Conservation (phyloP, 2,329 filamentous ascomycete genomes). For the Pyricularia sp. region DNA sequence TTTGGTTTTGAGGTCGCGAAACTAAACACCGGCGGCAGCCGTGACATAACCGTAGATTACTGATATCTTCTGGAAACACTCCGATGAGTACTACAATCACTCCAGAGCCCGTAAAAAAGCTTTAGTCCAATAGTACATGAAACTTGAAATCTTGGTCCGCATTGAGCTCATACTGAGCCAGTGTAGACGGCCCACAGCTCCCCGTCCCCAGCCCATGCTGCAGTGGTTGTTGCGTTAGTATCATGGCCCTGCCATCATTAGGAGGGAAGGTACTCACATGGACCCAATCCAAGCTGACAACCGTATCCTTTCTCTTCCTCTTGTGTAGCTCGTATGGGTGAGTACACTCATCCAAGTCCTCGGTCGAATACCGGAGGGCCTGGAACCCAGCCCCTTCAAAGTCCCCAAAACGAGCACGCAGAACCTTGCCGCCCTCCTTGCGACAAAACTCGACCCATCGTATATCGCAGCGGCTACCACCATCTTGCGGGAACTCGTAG, state of each 20-base stretch:
- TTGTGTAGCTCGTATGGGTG: conserved; percentile 49
- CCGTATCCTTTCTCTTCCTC: conserved; percentile 32
- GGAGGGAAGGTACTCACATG: neutral
- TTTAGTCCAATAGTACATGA: conserved; percentile 29
- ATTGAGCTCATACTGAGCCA: conserved; percentile 32
- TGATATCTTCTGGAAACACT: neutral
- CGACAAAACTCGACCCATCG: conserved; percentile 40
- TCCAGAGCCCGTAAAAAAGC: neutral
- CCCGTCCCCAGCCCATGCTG: conserved; percentile 52
- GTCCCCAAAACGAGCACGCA: conserved; percentile 31
- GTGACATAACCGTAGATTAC: neutral
- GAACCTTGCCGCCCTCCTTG: conserved; percentile 14
- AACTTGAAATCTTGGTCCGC: conserved; percentile 27
- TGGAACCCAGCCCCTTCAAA: conserved; percentile 34
- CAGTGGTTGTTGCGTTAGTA: conserved; percentile 6
- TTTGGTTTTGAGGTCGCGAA: neutral
- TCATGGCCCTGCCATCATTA: neutral
- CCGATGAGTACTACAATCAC: neutral
- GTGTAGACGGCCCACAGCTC: conserved; percentile 45
- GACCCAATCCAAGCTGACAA: conserved; percentile 44
- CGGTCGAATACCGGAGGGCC: conserved; percentile 39
- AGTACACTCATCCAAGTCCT: conserved; percentile 36
- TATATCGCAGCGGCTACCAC: conserved; percentile 50
- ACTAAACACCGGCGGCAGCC: neutral
- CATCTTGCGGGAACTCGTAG: conserved; percentile 59